Evolutionary conservation across 129 eudicot genomes (phyloP), one percentile per base, ranked within the genome.

Genomic region (Cynara cardunculus): DNA sequence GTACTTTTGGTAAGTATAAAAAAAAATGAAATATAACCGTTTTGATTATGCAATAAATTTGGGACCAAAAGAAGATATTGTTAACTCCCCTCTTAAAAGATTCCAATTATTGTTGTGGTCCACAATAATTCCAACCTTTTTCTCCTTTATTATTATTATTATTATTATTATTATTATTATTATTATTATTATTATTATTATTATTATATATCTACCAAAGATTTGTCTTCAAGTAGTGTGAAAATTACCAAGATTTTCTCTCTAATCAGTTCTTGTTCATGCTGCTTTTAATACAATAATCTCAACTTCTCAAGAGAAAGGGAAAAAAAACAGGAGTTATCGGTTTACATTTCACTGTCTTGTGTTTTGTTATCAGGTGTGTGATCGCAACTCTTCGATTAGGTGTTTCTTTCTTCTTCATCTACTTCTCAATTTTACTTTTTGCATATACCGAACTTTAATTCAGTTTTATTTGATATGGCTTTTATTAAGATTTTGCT

Each of bases 171-270:
- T 28, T n/a, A 53, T 78, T 67, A 26, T 49, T 22, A 41, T 75
- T 68, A 14, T 16, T 10, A 41, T 10, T 41, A 41, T 10, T 11
- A 41, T 41, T 41, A 35, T 27, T 61, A 21, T 3, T 28, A 26
- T 28, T n/a, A 53, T 78, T 28, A 13, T 62, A 30, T 75, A 74
- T 59, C 46, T 73, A 26, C 70, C 41, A 26, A 19, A 73, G n/a
- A 74, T 35, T 46, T 80, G 25, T 75, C 82, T 80, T 74, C 65
- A 87, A 76, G 12, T 11, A n/a, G n/a, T n/a, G n/a, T n/a, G n/a
- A n/a, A n/a, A n/a, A n/a, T n/a, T n/a, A n/a, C n/a, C n/a, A n/a
- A n/a, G n/a, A n/a, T n/a, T n/a, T n/a, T n/a, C 11, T 41, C 16
- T 41, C 12, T 11, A 10, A 31, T 3, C 35, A 2, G 35, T 31